Percentiles rank a stretch among this genome's conserved stretches.
Evolutionary conservation across 2,329 filamentous ascomycete species (phyloP).

Genomic region (Cercospora beticola): DNA sequence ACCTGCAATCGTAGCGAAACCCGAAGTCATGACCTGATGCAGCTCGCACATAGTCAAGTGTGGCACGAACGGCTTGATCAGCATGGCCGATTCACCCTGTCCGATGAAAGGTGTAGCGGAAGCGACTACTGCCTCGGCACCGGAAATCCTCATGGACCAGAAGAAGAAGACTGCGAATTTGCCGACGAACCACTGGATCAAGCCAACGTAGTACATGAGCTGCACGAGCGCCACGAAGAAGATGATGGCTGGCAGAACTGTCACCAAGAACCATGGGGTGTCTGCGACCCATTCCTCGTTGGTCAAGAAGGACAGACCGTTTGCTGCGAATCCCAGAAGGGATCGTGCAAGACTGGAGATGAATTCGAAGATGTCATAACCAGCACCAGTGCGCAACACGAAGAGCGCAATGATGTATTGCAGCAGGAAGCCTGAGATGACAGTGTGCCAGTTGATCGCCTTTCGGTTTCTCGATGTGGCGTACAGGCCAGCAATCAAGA

Average conservation of each 20-base stretch:
- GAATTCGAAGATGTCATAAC: constrained; percentile 89
- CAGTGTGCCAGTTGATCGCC: constrained; percentile 50
- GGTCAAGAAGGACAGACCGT: constrained; percentile 74
- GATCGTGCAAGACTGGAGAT: constrained; percentile 72
- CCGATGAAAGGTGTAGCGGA: constrained; percentile 92
- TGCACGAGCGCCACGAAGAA: constrained; percentile 95
- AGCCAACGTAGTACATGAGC: constrained; percentile 75
- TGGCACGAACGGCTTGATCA: constrained; percentile 82
- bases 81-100: constrained; percentile 89
- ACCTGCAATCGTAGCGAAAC: constrained; percentile 89
- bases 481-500: constrained; percentile 69
- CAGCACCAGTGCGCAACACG: constrained; percentile 75
- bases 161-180: constrained; percentile 92
- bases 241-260: constrained; percentile 86
- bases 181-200: constrained; percentile 83
- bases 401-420: constrained; percentile 90
- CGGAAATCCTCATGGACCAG: constrained; percentile 82
- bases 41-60: constrained; percentile 84
- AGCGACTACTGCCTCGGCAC: constrained; percentile 89
- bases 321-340: constrained; percentile 71
- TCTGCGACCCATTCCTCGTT: constrained; percentile 45
- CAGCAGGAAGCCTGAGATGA: constrained; percentile 83
- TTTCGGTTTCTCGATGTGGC: constrained; percentile 68
- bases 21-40: constrained; percentile 89
- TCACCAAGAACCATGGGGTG: constrained; percentile 67